Conservation (phyloP, 768 basidiomycete genomes). For the Brasilioporus rufonigricans region DNA sequence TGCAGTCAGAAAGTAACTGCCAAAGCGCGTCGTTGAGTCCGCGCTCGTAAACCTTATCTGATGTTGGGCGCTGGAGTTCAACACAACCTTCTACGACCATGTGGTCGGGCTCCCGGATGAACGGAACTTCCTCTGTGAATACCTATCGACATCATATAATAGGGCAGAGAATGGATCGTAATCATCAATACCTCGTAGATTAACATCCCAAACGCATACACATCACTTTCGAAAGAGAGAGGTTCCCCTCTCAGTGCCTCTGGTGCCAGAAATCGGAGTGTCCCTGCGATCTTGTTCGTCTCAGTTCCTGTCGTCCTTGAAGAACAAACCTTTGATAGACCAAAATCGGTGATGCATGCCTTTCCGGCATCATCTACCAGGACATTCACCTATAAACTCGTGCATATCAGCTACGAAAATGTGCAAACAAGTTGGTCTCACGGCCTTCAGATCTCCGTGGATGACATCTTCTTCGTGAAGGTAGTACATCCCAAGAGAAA, state of each 20-base stretch:
- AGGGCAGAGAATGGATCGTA: not conserved
- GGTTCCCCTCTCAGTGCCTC: slow-evolving; percentile 21
- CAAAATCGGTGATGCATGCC: slow-evolving; percentile 35
- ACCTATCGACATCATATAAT: slow-evolving; percentile 2
- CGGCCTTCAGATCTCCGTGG: slow-evolving; percentile 32
- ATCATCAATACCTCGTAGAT: slow-evolving; percentile 23
- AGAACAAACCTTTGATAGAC: slow-evolving; percentile 27
- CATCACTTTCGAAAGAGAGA: slow-evolving; percentile 22
- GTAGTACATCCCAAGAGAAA: slow-evolving; percentile 15
- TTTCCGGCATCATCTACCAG: slow-evolving; percentile 31
- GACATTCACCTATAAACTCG: slow-evolving; percentile 27
- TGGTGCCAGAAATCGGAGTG: slow-evolving; percentile 32
- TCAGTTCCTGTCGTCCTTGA: slow-evolving; percentile 14
- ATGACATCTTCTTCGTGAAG: slow-evolving; percentile 18
- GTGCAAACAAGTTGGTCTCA: not conserved
- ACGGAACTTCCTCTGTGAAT: slow-evolving; percentile 9
- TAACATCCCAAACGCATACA: slow-evolving; percentile 34
- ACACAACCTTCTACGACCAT: not conserved
- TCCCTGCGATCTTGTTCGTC: slow-evolving; percentile 20
- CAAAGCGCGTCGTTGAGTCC: slow-evolving; percentile 8
- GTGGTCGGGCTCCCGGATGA: not conserved
- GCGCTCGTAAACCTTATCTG: not conserved
- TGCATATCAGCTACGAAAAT: not conserved
- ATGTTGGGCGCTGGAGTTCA: not conserved
- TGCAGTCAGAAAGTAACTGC: slow-evolving; percentile 4